Base-by-base conservation (phyloP, 768 basidiomycete species). In the Boletus rex-veris region DNA sequence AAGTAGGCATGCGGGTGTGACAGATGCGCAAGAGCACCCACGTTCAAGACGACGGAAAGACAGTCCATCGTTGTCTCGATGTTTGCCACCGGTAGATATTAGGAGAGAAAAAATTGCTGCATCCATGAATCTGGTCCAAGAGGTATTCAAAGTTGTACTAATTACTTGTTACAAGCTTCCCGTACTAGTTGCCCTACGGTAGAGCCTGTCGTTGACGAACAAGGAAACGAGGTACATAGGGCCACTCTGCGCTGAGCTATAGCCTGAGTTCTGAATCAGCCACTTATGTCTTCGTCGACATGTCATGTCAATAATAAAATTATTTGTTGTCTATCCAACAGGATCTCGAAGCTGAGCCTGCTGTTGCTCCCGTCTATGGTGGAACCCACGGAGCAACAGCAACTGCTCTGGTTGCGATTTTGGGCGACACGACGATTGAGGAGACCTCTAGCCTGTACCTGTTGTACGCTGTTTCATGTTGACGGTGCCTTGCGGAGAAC, bases 181-280 rank as follows among this genome's bases (percentile, higher is more conserved):
- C n/a, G n/a, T n/a, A n/a, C n/a, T n/a, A n/a, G n/a, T n/a, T n/a
- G n/a, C n/a, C n/a, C n/a, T n/a, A n/a, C n/a, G n/a, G 58, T 85
- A 30, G 84, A 87, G 53, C 50, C 75, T 35, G 77, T 70, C 43
- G 70, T 77, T 46, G 87, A 88, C 57, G 73, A 72, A 51, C 80
- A 87, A 50, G 89, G 85, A 68, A 86, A 90, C 57, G 78, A 96
- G 91, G 92, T 96, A 84, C n/a, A n/a, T n/a, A n/a, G n/a, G n/a
- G n/a, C 95, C 93, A 74, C 73, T 90, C 64, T 92, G 84, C 68
- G 88, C 82, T 82, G 96, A 98, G 84, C 92, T 98, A 70, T 98
- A 65, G 86, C 72, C 64, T 67, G 66, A 75, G n/a, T n/a, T n/a
- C n/a, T n/a, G n/a, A n/a, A n/a, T n/a, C n/a, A n/a, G n/a, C n/a